These are phyloP conservation scores for Aureobasidium sp. DNA, from an alignment of 2,329 filamentous ascomycete species.

Conservation along the genomic window DNA sequence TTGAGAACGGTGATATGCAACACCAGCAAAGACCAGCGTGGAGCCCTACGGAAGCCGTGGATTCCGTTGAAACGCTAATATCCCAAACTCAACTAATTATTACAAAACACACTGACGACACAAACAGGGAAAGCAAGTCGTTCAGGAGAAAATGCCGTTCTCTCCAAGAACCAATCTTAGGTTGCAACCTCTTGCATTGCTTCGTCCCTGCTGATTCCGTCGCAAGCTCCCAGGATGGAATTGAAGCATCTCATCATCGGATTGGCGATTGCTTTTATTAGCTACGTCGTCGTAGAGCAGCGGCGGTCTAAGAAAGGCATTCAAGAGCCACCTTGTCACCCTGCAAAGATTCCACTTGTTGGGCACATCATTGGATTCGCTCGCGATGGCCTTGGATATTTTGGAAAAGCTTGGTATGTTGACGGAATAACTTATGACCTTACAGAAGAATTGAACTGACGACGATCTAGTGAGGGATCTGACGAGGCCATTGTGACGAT, in stretches of 20 bases:
- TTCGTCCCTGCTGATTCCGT: neutral
- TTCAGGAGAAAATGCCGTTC: neutral
- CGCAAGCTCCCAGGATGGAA: neutral
- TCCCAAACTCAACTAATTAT: neutral
- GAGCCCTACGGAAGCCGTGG: neutral
- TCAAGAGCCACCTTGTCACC: conserved; percentile 1
- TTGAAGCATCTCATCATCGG: neutral
- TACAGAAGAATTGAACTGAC: neutral
- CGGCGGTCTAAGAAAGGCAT: neutral
- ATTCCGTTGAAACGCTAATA: neutral
- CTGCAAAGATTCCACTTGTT: neutral
- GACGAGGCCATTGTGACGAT: conserved; percentile 2
- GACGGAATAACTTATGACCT: neutral
- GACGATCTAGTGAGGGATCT: neutral
- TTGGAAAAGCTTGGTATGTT: conserved; percentile 1
- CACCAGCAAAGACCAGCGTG: no score
- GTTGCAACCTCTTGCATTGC: neutral
- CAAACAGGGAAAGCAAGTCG: neutral
- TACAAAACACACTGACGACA: neutral
- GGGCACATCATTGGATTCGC: conserved; percentile 6
- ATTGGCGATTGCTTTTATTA: neutral
- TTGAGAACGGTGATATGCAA: neutral
- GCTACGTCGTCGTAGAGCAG: neutral
- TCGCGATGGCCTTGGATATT: neutral
- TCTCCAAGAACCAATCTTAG: neutral